phyloP scores from a whole-genome alignment of 441 rosid species.

The Populus hybrid region DNA sequence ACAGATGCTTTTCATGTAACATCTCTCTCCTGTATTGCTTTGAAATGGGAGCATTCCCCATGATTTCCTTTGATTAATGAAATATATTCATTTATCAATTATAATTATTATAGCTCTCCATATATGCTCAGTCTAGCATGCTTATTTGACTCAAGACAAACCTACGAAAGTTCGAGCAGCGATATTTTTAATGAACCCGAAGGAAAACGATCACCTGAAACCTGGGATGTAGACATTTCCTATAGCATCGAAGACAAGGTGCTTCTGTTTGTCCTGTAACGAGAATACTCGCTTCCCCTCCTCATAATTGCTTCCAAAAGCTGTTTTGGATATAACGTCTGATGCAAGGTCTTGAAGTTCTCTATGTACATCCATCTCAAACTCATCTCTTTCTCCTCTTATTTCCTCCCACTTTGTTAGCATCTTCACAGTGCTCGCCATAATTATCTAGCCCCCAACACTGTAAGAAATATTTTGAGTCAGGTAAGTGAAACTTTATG shows the following conservation, averaged over 20 bases:
- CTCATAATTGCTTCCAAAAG: slow-evolving; percentile 40
- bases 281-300: slow-evolving; percentile 61
- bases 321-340: background rate
- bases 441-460: slow-evolving; percentile 66
- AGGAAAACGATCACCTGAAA: slow-evolving; percentile 40
- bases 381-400: slow-evolving; percentile 42
- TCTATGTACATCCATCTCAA: slow-evolving; percentile 53
- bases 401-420: slow-evolving; percentile 57
- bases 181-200: no score
- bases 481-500: background rate
- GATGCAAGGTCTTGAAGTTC: slow-evolving; percentile 32
- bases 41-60: no score
- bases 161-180: no score
- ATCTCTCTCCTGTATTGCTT: no score
- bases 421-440: slow-evolving; percentile 37
- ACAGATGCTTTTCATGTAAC: no score
- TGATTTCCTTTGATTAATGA: no score
- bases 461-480: slow-evolving; percentile 21
- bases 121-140: no score
- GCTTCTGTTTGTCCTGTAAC: slow-evolving; percentile 59
- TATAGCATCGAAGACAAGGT: slow-evolving; percentile 44
- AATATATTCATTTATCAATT: no score
- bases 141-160: no score
- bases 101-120: no score
- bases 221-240: slow-evolving; percentile 63